These are phyloP conservation scores for Trematosphaeria pertusa DNA, from an alignment of 2,329 filamentous ascomycete genomes.

Conservation along the genomic window DNA sequence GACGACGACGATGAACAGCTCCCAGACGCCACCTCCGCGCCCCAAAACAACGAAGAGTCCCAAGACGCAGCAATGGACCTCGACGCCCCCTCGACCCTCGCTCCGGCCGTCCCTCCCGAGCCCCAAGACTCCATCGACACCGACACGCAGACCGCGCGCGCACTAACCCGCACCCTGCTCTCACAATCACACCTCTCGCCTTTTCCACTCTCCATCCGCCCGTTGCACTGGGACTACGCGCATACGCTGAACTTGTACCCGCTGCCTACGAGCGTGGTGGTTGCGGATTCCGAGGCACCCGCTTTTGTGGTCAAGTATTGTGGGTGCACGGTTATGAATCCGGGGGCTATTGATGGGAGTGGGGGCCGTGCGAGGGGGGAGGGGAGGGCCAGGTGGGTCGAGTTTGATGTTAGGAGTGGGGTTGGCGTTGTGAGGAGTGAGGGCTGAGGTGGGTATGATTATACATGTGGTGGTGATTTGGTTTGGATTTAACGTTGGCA, in stretches of 20 bases:
- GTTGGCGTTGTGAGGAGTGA: conserved; percentile 36
- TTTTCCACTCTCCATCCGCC: conserved; percentile 79
- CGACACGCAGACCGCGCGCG: conserved; percentile 64
- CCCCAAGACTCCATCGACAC: conserved; percentile 29
- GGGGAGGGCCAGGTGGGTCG: conserved; percentile 77
- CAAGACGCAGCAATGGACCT: conserved; percentile 54
- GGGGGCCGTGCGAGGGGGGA: conserved; percentile 69
- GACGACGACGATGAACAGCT: conserved; percentile 28
- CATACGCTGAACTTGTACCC: conserved; percentile 83
- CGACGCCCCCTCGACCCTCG: conserved; percentile 38
- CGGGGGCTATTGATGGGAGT: conserved; percentile 71
- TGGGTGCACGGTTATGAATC: conserved; percentile 95
- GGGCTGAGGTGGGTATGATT: conserved; percentile 17
- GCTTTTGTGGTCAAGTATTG: conserved; percentile 91
- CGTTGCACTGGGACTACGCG: conserved; percentile 89
- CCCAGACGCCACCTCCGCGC: conserved; percentile 23
- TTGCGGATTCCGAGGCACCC: conserved; percentile 82
- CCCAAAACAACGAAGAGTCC: conserved; percentile 14
- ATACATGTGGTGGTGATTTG: too few species aligned
- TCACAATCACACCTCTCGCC: conserved; percentile 90
- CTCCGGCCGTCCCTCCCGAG: conserved; percentile 13
- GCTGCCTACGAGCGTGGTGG: conserved; percentile 79
- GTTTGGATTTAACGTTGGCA: too few species aligned
- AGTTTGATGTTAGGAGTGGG: conserved; percentile 66
- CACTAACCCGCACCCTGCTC: conserved; percentile 87